Evolutionary conservation across 2,329 filamentous ascomycete species (phyloP), one percentile per base, ranked within the genome.

Genomic region (Nemania sp.): DNA sequence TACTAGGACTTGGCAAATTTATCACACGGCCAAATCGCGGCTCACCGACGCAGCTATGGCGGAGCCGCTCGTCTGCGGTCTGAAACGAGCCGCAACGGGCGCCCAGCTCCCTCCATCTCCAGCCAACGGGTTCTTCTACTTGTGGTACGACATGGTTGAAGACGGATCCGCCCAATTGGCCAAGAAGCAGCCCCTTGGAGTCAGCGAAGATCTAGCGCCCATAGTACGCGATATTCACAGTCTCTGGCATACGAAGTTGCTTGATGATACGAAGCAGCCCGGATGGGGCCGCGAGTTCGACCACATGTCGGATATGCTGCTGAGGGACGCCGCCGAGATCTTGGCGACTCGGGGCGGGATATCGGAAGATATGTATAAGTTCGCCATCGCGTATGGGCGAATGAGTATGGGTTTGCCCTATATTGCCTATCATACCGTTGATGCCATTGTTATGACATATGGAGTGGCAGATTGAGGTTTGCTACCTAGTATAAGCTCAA

Each of bases 141-240:
- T n/a, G 23, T 48, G 44, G 44, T 48, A 48, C 22, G 44, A 48
- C n/a, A 39, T 48, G 44, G n/a, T 48, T 12, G 44, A 48, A 39
- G 44, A 48, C 23, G 33, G 44, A 12, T 23, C 1, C 23, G 44
- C 3, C 15, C 44, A 48, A 31, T 17, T 48, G 23, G 33, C 34
- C 11, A 7, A 39, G n/a, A 39, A 48, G 23, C 33, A 24, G 3
- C 33, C 44, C 5, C 44, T 48, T 15, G 33, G 44, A 4, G 44
- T 48, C 20, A 30, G 44, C 33, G n/a, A 11, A 30, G 44, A 48
- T 3, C 33, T 48, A 2, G 33, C 44, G 3, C 44, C 44, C 17
- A 24, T 39, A 33, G 39, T 48, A 28, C 44, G 44, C 14, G 33
- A 39, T 23, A 2, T 39, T 9, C 44, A 48, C 22, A 1, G 2